Conservation (phyloP, 768 basidiomycete genomes). For the Antrodiella citrinella region DNA sequence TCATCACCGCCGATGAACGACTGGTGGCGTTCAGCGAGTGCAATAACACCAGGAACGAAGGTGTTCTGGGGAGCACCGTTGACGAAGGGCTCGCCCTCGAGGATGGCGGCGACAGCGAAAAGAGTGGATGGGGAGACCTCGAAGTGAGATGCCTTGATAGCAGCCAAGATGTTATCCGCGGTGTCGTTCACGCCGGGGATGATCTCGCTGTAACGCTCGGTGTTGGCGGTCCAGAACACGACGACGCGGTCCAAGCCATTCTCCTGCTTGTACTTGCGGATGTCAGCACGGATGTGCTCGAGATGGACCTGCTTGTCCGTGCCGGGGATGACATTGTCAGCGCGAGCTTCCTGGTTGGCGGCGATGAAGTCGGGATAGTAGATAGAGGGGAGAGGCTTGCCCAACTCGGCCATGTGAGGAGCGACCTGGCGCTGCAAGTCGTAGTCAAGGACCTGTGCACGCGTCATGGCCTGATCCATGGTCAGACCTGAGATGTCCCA, state of each 20-base stretch:
- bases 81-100: slow-evolving; percentile 92
- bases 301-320: slow-evolving; percentile 85
- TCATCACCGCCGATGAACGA: slow-evolving; percentile 98
- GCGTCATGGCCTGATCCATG: slow-evolving; percentile 90
- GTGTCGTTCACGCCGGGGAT: slow-evolving; percentile 95
- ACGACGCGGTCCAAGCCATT: slow-evolving; percentile 82
- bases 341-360: slow-evolving; percentile 93
- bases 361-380: slow-evolving; percentile 98
- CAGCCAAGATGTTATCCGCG: slow-evolving; percentile 72
- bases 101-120: slow-evolving; percentile 92
- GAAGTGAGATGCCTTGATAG: slow-evolving; percentile 78
- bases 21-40: slow-evolving; percentile 80
- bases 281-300: slow-evolving; percentile 87
- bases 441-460: slow-evolving; percentile 90
- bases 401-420: slow-evolving; percentile 74
- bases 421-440: slow-evolving; percentile 95
- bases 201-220: slow-evolving; percentile 94
- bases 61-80: slow-evolving; percentile 99
- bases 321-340: slow-evolving; percentile 88
- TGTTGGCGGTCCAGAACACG: slow-evolving; percentile 99
- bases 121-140: slow-evolving; percentile 96
- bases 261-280: slow-evolving; percentile 82
- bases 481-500: slow-evolving; percentile 91
- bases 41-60: slow-evolving; percentile 91
- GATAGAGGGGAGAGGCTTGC: slow-evolving; percentile 84